Evolutionary conservation across 2,329 filamentous ascomycete genomes (phyloP), one percentile per base, ranked within the genome.

Genomic region (Beauveria australis): DNA sequence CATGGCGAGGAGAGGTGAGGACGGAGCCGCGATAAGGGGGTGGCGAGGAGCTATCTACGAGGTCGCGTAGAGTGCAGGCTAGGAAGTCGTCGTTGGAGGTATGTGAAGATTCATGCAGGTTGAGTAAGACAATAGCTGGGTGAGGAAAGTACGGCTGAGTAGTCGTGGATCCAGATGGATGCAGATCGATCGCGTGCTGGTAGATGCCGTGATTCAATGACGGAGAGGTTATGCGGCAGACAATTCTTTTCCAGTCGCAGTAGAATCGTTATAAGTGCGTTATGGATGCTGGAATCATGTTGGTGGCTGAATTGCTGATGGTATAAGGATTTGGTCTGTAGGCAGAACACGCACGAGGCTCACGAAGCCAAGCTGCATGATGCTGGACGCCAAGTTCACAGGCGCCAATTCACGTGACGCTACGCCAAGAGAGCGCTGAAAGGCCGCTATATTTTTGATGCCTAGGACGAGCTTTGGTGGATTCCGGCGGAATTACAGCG

Each of bases 1-100:
- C 82, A 85, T 85, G 59, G 65, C 75, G 71, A 19, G n/a, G 26
- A 9, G 18, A 19, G 19, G 16, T 18, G 22, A 16, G 26, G 46
- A n/a, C 44, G 46, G 24, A 19, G 41, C 47, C 56, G 56, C 40
- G 56, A 59, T 28, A 26, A 18, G 18, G n/a, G 46, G 33, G 22
- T 37, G 19, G 5, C 2, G 28, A 53, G 46, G 55, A 44, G 63
- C 61, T 48, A 58, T 51, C 65, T 64, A 65, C 63, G 64, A 63
- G 62, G 54, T 24, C 51, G 18, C 19, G 43, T 41, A 28, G 52
- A 12, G 53, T 3, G 28, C 8, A 37, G 43, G 12, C 53, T 44
- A n/a, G 8, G 19, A 14, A 4, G n/a, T 7, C n/a, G 14, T 43
- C 5, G 43, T 26, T 41, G 26, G 16, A 18, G 22, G 37, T 16